Percentiles rank a stretch among this genome's conserved stretches.
These are phyloP conservation scores for Hymenoscyphus linearis DNA, from an alignment of 2,329 filamentous ascomycete genomes.

Conservation along the genomic window DNA sequence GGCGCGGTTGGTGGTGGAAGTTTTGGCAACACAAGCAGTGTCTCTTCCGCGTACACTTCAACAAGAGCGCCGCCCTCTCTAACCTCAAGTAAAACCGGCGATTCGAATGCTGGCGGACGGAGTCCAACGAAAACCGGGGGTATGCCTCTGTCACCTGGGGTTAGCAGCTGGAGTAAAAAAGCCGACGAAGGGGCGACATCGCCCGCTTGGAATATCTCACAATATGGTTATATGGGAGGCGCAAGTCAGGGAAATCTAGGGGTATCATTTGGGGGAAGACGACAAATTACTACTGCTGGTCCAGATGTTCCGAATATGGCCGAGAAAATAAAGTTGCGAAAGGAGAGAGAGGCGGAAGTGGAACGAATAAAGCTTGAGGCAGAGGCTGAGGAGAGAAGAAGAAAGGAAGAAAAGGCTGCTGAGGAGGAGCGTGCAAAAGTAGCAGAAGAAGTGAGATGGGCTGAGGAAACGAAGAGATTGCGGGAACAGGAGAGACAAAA, in stretches of 20 bases:
- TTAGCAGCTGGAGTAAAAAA: constrained; percentile 88
- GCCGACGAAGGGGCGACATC: constrained; percentile 73
- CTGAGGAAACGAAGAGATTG: constrained; percentile 55
- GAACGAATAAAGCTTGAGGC: constrained; percentile 51
- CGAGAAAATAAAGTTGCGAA: constrained; percentile 71
- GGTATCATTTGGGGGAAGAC: constrained; percentile 82
- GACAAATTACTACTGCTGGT: constrained; percentile 83
- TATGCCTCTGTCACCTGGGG: constrained; percentile 48
- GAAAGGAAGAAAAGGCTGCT: constrained; percentile 42
- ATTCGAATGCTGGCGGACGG: constrained; percentile 48
- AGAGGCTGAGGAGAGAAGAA: constrained; percentile 47
- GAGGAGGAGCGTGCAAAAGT: constrained; percentile 58
- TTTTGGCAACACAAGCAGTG: constrained; percentile 49
- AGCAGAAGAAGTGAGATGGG: constrained; percentile 63
- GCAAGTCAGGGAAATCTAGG: constrained; percentile 94
- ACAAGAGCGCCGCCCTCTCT: constrained; percentile 39
- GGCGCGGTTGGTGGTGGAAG: constrained; percentile 43
- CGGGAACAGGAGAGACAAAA: constrained; percentile 54
- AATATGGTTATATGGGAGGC: constrained; percentile 97
- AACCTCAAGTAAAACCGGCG: constrained; percentile 30
- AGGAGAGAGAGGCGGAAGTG: constrained; percentile 52
- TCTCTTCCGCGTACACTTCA: constrained; percentile 43
- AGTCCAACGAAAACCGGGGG: constrained; percentile 58
- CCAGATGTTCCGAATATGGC: constrained; percentile 75
- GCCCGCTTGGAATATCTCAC: constrained; percentile 96